Conservation (phyloP, 2,329 filamentous ascomycete species). For the Fonsecaea nubica region DNA sequence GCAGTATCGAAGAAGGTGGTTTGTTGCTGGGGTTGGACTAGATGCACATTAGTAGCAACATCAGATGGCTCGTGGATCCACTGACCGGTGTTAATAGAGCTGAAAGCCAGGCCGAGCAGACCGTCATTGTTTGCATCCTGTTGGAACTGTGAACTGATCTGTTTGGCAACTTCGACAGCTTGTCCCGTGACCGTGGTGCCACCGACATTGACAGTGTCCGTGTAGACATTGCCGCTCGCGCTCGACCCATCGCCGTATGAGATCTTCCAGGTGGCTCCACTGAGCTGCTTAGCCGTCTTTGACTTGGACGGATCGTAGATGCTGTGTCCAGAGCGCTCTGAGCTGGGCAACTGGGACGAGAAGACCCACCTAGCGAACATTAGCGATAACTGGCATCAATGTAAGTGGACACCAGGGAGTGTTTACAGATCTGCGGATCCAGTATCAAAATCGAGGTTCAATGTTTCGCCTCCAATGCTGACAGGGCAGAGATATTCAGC, state of each 20-base stretch:
- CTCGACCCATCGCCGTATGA: conserved; percentile 70
- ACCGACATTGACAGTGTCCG: conserved; percentile 68
- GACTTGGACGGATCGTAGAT: conserved; percentile 62
- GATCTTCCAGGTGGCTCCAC: conserved; percentile 64
- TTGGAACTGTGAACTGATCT: conserved; percentile 62
- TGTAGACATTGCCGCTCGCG: conserved; percentile 69
- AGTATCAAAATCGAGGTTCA: conserved; percentile 75
- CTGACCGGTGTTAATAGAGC: conserved; percentile 61
- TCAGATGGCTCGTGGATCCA: background rate
- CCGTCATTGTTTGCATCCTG: conserved; percentile 63
- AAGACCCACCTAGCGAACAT: conserved; percentile 65
- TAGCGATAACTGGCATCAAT: background rate
- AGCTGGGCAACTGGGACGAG: conserved; percentile 62
- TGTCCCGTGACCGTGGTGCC: conserved; percentile 65
- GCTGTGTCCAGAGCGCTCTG: conserved; percentile 60
- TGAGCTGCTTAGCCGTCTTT: conserved; percentile 53
- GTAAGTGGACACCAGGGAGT: background rate
- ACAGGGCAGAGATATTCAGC: conserved; percentile 68
- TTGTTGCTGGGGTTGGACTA: conserved; percentile 56
- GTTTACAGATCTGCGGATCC: conserved; percentile 70
- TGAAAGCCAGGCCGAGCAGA: conserved; percentile 66
- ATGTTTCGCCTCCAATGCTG: conserved; percentile 65
- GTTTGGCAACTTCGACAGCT: conserved; percentile 69
- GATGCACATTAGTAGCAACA: background rate
- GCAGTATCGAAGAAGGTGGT: conserved; percentile 68